Conservation (phyloP, 768 basidiomycete species). For the Termitomyces eurrhizus region DNA sequence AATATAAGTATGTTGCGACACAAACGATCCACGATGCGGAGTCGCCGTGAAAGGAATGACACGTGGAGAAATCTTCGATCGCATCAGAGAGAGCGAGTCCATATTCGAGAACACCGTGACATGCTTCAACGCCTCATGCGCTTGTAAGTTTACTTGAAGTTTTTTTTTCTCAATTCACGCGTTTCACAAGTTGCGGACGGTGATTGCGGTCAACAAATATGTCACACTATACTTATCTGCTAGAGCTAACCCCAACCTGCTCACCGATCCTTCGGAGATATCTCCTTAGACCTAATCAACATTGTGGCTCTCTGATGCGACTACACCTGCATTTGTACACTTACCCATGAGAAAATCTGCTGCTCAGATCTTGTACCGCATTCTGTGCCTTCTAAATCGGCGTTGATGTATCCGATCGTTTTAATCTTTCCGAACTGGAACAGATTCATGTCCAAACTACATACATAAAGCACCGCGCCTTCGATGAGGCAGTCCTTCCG, state of each 20-base stretch:
- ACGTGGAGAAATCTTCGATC: conserved; percentile 7
- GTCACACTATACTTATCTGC: not conserved
- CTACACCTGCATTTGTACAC: not conserved
- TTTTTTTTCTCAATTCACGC: not conserved
- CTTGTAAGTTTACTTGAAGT: conserved; percentile 5
- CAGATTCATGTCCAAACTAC: conserved; percentile 8
- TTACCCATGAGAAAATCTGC: conserved; percentile 10
- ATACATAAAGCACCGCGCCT: conserved; percentile 11
- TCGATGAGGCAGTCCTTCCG: not conserved
- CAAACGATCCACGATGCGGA: not conserved
- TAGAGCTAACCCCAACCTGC: not conserved
- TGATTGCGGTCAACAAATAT: not conserved
- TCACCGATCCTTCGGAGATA: conserved; percentile 1
- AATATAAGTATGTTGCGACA: not conserved
- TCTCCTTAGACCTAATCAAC: not conserved
- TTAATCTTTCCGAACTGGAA: conserved; percentile 17
- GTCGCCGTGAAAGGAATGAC: not conserved
- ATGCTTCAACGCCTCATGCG: conserved; percentile 12
- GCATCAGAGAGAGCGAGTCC: not conserved
- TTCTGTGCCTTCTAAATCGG: conserved; percentile 13
- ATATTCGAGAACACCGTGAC: conserved; percentile 3
- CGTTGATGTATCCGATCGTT: conserved; percentile 17
- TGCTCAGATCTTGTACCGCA: conserved; percentile 12
- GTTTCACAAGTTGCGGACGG: conserved; percentile 4
- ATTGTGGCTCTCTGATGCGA: not conserved